Conservation (phyloP, 108 stramenopile species). For the Skeletonema grethae region DNA sequence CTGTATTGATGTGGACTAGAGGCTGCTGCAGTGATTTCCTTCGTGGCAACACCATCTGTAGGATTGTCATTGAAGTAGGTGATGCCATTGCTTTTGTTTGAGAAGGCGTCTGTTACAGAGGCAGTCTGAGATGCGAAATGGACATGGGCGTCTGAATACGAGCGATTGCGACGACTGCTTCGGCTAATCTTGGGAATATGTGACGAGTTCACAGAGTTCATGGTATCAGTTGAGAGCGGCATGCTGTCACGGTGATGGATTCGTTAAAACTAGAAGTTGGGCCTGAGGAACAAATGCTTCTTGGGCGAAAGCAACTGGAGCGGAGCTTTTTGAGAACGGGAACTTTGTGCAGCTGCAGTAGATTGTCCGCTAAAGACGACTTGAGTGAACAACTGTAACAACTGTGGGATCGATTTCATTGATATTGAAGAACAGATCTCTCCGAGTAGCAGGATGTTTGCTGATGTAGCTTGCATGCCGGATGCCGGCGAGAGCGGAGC, state of each 20-base stretch:
- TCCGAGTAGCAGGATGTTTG: too few relatives aligned
- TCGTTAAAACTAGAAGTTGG: too few relatives aligned
- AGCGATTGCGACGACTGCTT: slow-evolving; percentile 1
- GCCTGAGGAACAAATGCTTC: too few relatives aligned
- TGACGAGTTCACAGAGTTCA: neutral
- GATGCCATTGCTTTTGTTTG: neutral
- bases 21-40: neutral
- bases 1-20: neutral
- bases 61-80: neutral
- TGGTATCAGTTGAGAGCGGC: neutral
- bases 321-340: too few relatives aligned
- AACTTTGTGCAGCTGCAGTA: too few relatives aligned
- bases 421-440: too few relatives aligned
- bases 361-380: too few relatives aligned
- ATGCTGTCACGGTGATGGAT: neutral
- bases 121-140: neutral
- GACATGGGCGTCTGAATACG: slow-evolving; percentile 1
- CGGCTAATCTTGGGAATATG: neutral
- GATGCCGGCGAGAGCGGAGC: too few relatives aligned
- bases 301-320: too few relatives aligned
- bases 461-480: too few relatives aligned
- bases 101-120: neutral
- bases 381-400: too few relatives aligned
- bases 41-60: neutral
- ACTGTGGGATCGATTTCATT: too few relatives aligned